Conservation (phyloP, 108 stramenopile genomes). For the Fistulifera solaris region DNA sequence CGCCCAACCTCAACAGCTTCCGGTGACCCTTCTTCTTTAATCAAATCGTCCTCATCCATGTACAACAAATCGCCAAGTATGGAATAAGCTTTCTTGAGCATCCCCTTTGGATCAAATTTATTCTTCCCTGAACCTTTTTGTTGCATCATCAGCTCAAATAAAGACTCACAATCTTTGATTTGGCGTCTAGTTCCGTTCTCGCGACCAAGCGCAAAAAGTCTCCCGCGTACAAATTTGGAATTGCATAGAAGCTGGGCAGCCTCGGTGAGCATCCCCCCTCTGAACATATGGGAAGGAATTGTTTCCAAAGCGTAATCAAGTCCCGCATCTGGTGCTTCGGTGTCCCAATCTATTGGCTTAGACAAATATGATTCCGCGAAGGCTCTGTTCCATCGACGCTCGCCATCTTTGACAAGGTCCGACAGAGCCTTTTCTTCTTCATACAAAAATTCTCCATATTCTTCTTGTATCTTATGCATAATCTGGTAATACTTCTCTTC, state of each 20-base stretch:
- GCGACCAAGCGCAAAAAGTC: slow-evolving; percentile 49
- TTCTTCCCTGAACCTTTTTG: slow-evolving; percentile 7
- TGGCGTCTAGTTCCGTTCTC: slow-evolving; percentile 46
- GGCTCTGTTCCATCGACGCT: slow-evolving; percentile 56
- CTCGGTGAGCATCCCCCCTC: slow-evolving; percentile 49
- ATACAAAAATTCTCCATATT: slow-evolving; percentile 46
- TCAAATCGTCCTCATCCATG: slow-evolving; percentile 24
- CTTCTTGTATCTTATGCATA: slow-evolving; percentile 45
- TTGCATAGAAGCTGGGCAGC: slow-evolving; percentile 45
- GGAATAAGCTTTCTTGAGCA: slow-evolving; percentile 35
- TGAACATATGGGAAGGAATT: slow-evolving; percentile 60
- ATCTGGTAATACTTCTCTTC: slow-evolving; percentile 54
- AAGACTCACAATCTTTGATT: slow-evolving; percentile 54
- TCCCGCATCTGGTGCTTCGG: slow-evolving; percentile 41
- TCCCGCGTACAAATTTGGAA: slow-evolving; percentile 56
- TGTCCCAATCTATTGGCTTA: slow-evolving; percentile 41
- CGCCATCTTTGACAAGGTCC: slow-evolving; percentile 38
- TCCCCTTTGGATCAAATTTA: slow-evolving; percentile 23
- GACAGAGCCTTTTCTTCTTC: slow-evolving; percentile 35
- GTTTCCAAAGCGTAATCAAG: slow-evolving; percentile 62
- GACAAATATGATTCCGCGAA: slow-evolving; percentile 45
- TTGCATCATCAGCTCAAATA: slow-evolving; percentile 29
- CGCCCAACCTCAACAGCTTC: slow-evolving; percentile 48
- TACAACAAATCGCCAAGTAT: slow-evolving; percentile 28
- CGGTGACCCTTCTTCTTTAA: slow-evolving; percentile 21